phyloP scores from a whole-genome alignment of 2,329 filamentous ascomycete species.

The Stagonosporopsis rhizophila region DNA sequence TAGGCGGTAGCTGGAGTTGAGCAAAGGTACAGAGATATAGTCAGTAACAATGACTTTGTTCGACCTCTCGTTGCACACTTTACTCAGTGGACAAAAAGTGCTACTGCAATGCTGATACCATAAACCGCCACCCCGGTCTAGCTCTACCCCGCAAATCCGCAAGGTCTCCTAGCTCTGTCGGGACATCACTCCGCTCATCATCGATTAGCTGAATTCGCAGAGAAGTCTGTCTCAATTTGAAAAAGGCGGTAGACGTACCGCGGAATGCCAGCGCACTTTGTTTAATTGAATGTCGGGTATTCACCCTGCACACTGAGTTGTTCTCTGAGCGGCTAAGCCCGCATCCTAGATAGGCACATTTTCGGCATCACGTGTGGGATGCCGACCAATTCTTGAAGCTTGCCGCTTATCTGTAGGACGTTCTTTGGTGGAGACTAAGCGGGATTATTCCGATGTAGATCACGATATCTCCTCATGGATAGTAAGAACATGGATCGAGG shows the following conservation, averaged over 20 bases:
- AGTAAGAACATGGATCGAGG: not conserved
- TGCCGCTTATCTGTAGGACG: constrained; percentile 1
- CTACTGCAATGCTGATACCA: not conserved
- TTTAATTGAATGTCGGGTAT: not conserved
- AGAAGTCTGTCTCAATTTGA: not conserved
- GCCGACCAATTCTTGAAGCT: not conserved
- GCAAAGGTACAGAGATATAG: not conserved
- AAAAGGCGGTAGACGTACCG: not conserved
- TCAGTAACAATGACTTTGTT: not conserved
- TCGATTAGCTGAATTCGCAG: not conserved
- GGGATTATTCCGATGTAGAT: not conserved
- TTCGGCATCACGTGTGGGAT: not conserved
- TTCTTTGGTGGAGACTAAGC: not conserved
- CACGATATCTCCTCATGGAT: not conserved
- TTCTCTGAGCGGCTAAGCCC: not conserved
- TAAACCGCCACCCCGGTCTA: not conserved
- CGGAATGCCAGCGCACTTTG: constrained; percentile 5
- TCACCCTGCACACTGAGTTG: not conserved
- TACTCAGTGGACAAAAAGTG: not conserved
- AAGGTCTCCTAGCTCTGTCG: not conserved
- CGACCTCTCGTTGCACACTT: not conserved
- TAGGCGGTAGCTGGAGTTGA: not conserved
- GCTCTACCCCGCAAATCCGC: constrained; percentile 4
- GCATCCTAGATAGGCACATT: not conserved
- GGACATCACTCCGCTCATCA: constrained; percentile 1